These are phyloP conservation scores for Tephrocybe rancida DNA, from an alignment of 768 basidiomycete species.

Conservation along the genomic window DNA sequence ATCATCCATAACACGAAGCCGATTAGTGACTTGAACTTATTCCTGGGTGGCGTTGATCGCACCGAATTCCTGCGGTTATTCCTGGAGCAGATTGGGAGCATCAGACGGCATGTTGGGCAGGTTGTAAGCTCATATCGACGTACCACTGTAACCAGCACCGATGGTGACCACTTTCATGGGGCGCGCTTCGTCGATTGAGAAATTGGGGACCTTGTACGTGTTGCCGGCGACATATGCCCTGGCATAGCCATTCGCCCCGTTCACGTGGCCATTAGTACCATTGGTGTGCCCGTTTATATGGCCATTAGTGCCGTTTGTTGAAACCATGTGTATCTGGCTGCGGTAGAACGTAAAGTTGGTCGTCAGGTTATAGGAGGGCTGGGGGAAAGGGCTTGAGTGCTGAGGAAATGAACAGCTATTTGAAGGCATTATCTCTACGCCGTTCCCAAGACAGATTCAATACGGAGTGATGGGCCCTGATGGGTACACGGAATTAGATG, in stretches of 20 bases:
- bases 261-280: background rate
- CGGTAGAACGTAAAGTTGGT: background rate
- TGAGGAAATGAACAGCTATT: background rate
- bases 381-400: background rate
- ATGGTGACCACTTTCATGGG: conserved; percentile 58
- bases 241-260: conserved; percentile 2
- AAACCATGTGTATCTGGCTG: background rate
- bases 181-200: conserved; percentile 53
- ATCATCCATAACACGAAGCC: background rate
- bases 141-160: conserved; percentile 62
- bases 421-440: background rate
- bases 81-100: conserved; percentile 24
- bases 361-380: background rate
- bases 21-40: background rate
- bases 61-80: conserved; percentile 61
- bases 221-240: conserved; percentile 2
- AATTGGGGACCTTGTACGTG: conserved; percentile 36
- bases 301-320: background rate
- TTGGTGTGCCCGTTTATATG: too few relatives aligned
- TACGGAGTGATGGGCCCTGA: too few relatives aligned
- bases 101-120: background rate
- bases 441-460: background rate
- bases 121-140: conserved; percentile 1
- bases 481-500: too few relatives aligned
- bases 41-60: background rate